Evolutionary conservation across 2,329 filamentous ascomycete genomes (phyloP), one percentile per base, ranked within the genome.

Genomic region (Byssothecium circinans): DNA sequence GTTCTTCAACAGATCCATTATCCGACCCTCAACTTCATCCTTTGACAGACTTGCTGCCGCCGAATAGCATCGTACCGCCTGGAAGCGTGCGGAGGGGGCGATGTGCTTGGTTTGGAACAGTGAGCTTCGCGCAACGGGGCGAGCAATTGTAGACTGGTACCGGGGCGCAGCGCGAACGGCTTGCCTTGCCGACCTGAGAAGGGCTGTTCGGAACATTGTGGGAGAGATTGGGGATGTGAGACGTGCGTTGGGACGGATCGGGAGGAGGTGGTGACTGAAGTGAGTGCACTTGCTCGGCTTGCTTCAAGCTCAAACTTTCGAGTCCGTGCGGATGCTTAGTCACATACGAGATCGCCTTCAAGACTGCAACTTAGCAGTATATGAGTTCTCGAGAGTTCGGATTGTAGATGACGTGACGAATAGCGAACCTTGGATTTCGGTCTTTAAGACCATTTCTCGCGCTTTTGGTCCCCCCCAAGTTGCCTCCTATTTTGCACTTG

Each of bases 1-100:
- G 74, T 91, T 92, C 78, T 91, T 87, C 75, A 99, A 76, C 67
- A 99, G 80, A 75, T 90, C 88, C 74, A 95, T 82, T 81, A 97
- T 96, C 71, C 92, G 85, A 52, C 89, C 89, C 78, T 95, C 87
- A 49, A 96, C 88, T 78, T 96, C 90, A 47, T 85, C 80, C 80
- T 91, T 87, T 66, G 83, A 81, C 58, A 97, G 83, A 60, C 86
- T 85, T 56, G 86, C 83, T 51, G 82, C 85, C 44, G 92, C 88
- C 61, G 91, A 90, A 79, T 99, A 99, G 79, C 85, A 88, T 76
- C 94, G 82, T 68, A 88, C 80, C 62, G 83, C 81, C 71, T 86
- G 81, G 76, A 85, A 82, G 67, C 81, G 79, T 67, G 82, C 80
- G 58, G 83, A 78, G 69, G 86, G 82, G 60, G 77, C 73, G 67